Evolutionary conservation across 2,329 filamentous ascomycete species (phyloP), one percentile per base, ranked within the genome.

Genomic region (Aspergillaceae sp.): DNA sequence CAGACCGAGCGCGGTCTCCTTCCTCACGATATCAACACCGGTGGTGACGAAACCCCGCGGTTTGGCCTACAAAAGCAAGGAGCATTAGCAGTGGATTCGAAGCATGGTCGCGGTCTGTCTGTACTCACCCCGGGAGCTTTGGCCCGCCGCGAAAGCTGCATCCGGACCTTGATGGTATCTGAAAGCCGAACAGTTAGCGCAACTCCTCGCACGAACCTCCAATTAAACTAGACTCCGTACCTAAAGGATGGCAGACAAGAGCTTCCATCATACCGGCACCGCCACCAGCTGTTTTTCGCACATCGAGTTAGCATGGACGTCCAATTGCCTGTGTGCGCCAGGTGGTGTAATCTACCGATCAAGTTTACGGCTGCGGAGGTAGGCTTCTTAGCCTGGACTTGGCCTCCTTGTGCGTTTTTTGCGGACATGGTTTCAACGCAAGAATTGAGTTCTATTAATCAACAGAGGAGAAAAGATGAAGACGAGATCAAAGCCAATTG

Each of bases 231-330:
- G 19, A 19, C 19, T 19, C 19, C 19, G 19, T 19, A 19, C 19
- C 19, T 86, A 97, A 79, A 51, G 92, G 92, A 75, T 98, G 92
- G 70, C 92, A 98, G 45, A 76, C 89, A 52, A 98, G 82, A 42
- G 92, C 92, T 73, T 98, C 92, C 90, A 97, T 97, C 91, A 97
- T 96, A 63, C 92, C 92, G 58, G 92, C 92, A 70, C 88, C 88
- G 65, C 92, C 92, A 65, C 92, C 92, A 66, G 92, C 92, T 94
- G 58, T 58, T 42, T 32, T 19, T 19, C 19, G 19, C 19, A 19
- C 19, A 19, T 19, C 33, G n/a, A 36, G 42, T 63, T 46, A 61
- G 53, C 44, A 41, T 27, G 7, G 29, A 28, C 7, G 7, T 28
- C 26, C 6, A 38, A 29, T 32, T 41, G 38, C 26, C 6, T 28